phyloP scores from a whole-genome alignment of 2,329 filamentous ascomycete genomes.

The Penicillium digitatum region DNA sequence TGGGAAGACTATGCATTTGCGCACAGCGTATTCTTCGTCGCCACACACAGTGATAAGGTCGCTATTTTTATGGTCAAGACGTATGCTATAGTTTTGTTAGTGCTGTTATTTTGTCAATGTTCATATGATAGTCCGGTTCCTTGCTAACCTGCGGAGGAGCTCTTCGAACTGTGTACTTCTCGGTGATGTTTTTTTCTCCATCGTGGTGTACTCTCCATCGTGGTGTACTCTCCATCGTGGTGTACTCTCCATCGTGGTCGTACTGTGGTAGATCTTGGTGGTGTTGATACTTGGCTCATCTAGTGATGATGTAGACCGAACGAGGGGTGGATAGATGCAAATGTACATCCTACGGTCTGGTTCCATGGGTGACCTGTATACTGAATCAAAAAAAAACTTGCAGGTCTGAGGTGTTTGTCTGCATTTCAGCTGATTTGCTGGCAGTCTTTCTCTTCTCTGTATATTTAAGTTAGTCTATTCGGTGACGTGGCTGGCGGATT shows the following conservation, averaged over 20 bases:
- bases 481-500: background rate
- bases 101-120: background rate
- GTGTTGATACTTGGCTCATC: background rate
- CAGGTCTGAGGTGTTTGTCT: background rate
- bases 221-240: no score
- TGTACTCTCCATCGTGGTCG: background rate
- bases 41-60: background rate
- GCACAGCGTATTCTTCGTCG: background rate
- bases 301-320: background rate
- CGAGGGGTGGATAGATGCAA: background rate
- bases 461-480: background rate
- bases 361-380: background rate
- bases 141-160: background rate
- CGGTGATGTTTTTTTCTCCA: background rate
- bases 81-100: background rate
- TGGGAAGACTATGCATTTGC: background rate
- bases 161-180: background rate
- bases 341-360: background rate
- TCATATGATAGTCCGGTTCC: no score
- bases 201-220: no score
- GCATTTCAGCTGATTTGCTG: background rate
- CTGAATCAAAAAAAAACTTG: background rate
- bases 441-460: background rate
- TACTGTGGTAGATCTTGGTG: background rate
- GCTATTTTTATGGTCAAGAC: background rate